Evolutionary conservation across 306 rosid genomes (phyloP).

Genomic region (Citrullus colocynthis): DNA sequence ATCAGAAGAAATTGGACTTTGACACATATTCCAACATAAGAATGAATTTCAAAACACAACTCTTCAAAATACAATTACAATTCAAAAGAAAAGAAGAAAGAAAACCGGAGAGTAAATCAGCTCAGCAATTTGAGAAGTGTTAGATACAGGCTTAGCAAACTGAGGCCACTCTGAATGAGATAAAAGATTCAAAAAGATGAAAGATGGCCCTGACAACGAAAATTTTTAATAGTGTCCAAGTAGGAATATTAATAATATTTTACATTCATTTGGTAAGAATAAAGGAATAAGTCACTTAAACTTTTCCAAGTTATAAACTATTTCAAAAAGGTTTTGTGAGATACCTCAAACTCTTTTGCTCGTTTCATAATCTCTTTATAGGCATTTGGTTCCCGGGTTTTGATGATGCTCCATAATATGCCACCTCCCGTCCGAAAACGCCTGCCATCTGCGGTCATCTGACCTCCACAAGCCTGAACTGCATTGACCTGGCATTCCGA

Average conservation of each 20-base stretch:
- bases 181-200: background rate
- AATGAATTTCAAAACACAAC: background rate
- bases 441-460: slow-evolving; percentile 62
- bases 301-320: background rate
- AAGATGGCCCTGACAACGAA: background rate
- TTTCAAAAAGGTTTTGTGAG: background rate
- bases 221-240: background rate
- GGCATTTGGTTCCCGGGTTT: slow-evolving; percentile 72
- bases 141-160: background rate
- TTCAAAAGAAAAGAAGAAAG: background rate
- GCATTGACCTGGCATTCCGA: slow-evolving; percentile 57
- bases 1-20: background rate
- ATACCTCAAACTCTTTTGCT: slow-evolving; percentile 79
- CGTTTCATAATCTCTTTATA: slow-evolving; percentile 80
- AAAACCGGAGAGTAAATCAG: background rate
- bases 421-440: slow-evolving; percentile 80
- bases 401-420: slow-evolving; percentile 68
- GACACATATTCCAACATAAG: background rate
- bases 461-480: slow-evolving; percentile 79
- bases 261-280: background rate
- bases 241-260: background rate
- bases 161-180: background rate
- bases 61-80: background rate
- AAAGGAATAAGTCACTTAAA: background rate
- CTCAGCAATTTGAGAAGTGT: background rate